Conservation (phyloP, 2,329 filamentous ascomycete genomes). For the Chaetomium sp. region DNA sequence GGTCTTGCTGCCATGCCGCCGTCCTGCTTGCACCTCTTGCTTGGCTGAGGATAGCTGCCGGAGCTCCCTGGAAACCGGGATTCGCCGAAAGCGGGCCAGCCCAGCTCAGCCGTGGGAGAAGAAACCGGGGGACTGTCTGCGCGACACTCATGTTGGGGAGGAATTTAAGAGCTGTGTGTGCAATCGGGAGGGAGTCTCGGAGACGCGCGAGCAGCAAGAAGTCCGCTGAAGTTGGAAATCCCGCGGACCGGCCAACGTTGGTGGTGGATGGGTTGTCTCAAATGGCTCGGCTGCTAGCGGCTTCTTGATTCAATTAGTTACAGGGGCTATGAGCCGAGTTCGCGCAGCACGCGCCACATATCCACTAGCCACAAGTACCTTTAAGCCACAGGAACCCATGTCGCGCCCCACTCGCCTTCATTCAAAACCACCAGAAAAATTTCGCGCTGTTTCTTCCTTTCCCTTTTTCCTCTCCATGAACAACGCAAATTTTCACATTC, state of each 20-base stretch:
- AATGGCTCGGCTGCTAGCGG: conserved; percentile 10
- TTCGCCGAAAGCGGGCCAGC: conserved; percentile 28
- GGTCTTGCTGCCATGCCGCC: conserved; percentile 13
- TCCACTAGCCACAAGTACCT: neutral
- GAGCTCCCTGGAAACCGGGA: conserved; percentile 18
- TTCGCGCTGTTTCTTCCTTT: conserved; percentile 18
- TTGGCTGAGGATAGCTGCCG: conserved; percentile 13
- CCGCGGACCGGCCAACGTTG: neutral
- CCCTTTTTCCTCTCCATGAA: conserved; percentile 34
- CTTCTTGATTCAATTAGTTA: neutral
- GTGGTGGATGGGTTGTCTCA: neutral
- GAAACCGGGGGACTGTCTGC: conserved; percentile 45
- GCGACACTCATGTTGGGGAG: conserved; percentile 26
- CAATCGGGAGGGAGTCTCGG: neutral
- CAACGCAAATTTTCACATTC: conserved; percentile 46
- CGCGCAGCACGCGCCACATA: conserved; percentile 1
- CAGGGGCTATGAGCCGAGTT: neutral
- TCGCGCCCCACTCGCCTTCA: neutral
- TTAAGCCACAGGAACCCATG: neutral
- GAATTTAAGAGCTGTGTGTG: neutral
- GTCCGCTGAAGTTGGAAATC: neutral
- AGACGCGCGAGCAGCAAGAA: neutral
- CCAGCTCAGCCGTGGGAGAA: conserved; percentile 53
- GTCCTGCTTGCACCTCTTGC: neutral
- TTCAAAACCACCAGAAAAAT: conserved; percentile 17